Percentiles rank a stretch among this genome's conserved stretches.
Evolutionary conservation across 345 rosid genomes (phyloP).

Genomic region (Eucalyptus viminalis): DNA sequence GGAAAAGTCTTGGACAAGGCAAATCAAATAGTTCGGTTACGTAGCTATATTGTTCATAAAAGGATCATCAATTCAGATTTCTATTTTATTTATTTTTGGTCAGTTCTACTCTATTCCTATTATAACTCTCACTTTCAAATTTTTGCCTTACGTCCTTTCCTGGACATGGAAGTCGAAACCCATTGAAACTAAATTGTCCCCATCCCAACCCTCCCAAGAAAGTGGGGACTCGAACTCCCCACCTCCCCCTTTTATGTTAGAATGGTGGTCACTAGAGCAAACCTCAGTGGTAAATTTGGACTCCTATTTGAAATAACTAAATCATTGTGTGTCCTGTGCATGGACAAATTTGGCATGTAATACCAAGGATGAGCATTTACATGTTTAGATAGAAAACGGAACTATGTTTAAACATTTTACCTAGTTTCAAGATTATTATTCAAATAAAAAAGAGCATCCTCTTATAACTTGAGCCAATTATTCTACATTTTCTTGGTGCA

Average conservation of each 20-base stretch:
- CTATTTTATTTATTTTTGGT: too few relatives aligned
- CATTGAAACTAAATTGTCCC: too few relatives aligned
- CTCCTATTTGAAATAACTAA: background rate
- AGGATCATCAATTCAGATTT: background rate
- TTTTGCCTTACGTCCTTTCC: accelerated
- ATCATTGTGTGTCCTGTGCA: background rate
- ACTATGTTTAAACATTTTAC: background rate
- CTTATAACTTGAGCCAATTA: background rate
- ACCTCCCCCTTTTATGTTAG: too few relatives aligned
- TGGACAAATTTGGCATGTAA: background rate
- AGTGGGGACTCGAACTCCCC: too few relatives aligned
- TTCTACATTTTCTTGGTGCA: background rate
- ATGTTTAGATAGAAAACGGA: background rate
- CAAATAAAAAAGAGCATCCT: background rate
- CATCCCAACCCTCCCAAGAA: accelerated
- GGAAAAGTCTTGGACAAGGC: background rate
- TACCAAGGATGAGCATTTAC: background rate
- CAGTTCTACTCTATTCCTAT: too few relatives aligned
- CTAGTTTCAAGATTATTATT: background rate
- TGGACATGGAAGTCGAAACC: too few relatives aligned
- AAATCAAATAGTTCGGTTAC: background rate
- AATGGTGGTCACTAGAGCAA: accelerated
- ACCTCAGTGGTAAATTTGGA: accelerated
- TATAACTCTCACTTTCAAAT: too few relatives aligned
- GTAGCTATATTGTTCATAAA: background rate